Conservation (phyloP, 257 asterid genomes). For the Agastache rugosa region DNA sequence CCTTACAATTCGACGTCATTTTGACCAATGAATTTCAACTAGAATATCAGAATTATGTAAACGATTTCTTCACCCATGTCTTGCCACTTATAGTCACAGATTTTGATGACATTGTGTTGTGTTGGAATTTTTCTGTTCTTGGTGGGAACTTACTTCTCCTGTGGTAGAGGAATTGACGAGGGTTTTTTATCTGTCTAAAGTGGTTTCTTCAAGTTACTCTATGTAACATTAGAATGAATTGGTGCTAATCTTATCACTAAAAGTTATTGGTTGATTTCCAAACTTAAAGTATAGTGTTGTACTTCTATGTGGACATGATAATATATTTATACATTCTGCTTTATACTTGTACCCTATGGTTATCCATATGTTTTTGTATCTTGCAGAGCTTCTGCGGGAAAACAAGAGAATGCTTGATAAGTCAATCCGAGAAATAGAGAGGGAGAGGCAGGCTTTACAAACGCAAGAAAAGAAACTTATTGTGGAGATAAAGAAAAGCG, state of each 20-base stretch:
- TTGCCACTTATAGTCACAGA: not conserved
- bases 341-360: slow-evolving; percentile 28
- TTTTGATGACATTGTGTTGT: not conserved
- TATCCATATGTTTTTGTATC: not conserved
- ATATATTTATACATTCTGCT: slow-evolving; percentile 33
- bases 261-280: not conserved
- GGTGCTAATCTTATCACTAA: not conserved
- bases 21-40: not conserved
- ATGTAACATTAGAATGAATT: not conserved
- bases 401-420: slow-evolving; percentile 98
- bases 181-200: not conserved
- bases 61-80: not conserved
- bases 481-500: slow-evolving; percentile 91
- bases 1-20: not conserved
- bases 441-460: slow-evolving; percentile 96
- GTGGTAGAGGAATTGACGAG: slow-evolving; percentile 15
- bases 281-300: not conserved
- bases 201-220: not conserved
- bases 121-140: not conserved
- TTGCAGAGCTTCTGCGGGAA: slow-evolving; percentile 92
- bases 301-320: not conserved
- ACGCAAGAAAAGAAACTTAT: slow-evolving; percentile 93
- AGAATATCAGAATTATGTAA: slow-evolving; percentile 13
- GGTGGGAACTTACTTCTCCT: not conserved
- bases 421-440: slow-evolving; percentile 92